Evolutionary conservation across 257 asterid genomes (phyloP).

Genomic region (Solanum appendiculatum): DNA sequence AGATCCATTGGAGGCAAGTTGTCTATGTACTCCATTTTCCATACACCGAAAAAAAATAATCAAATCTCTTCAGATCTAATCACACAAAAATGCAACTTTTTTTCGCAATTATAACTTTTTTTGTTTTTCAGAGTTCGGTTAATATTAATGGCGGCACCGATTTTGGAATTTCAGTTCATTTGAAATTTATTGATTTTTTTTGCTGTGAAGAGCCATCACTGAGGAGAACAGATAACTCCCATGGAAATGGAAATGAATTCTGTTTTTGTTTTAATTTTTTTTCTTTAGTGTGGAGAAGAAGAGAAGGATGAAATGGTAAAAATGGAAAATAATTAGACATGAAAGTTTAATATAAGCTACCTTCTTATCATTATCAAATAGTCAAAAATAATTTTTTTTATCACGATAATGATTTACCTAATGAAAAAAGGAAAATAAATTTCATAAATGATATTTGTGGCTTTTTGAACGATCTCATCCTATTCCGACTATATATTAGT

Average conservation of each 20-base stretch:
- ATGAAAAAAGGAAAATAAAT: no score
- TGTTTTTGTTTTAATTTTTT: background rate
- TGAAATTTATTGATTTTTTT: background rate
- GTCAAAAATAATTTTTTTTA: background rate
- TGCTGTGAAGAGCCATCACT: background rate
- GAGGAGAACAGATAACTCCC: background rate
- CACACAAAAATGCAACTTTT: background rate
- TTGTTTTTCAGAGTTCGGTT: background rate
- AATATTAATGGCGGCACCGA: background rate
- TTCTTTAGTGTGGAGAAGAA: background rate
- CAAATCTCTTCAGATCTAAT: background rate
- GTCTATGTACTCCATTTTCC: constrained; percentile 67
- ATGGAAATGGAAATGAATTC: background rate
- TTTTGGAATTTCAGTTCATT: background rate
- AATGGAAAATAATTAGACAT: background rate
- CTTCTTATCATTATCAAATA: background rate
- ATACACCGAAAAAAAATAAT: constrained; percentile 13
- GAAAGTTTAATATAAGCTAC: background rate
- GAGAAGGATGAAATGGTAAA: background rate
- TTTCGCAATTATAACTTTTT: background rate
- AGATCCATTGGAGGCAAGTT: constrained; percentile 86
- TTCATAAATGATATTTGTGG: background rate
- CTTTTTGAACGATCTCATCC: fast-evolving
- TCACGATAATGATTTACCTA: no score
- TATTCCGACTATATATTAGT: background rate